Base-by-base conservation (phyloP, 306 rosid species). In the Abrus precatorius region DNA sequence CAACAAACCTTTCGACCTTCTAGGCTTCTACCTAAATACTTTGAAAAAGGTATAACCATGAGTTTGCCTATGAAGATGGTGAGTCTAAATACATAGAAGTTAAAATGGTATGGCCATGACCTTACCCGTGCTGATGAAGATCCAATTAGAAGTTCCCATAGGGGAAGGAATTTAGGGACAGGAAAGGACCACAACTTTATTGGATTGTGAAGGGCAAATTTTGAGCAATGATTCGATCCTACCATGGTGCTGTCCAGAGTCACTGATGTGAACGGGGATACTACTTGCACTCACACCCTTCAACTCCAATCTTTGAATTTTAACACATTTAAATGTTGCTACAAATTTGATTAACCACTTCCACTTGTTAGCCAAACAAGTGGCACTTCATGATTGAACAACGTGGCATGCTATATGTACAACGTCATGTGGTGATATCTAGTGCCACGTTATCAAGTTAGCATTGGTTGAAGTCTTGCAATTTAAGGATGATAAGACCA, bases 131-230 rank as follows among this genome's bases (percentile, higher is more conserved):
- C 72, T 74, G 79, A 54, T 79, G 80, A 82, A 50, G 3, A 13
- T 76, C 62, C 30, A 56, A 72, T 80, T 49, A 41, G 59, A 63
- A 76, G 56, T 67, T 67, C 71, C 83, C 73, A 70, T 70, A 38
- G 48, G 14, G 77, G 69, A 30, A 64, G 70, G 74, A 72, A 63
- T 62, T 49, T 27, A 14, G 52, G 43, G 69, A 50, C 34, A 62
- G 84, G 69, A 50, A 28, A 62, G 84, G 83, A 63, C 84, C 86
- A 62, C 84, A 52, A 72, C 77, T 73, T 68, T 81, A 67, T 55
- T 32, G 69, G 69, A 4, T 38, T 34, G 69, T 75, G 63, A 60
- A 27, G 57, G 69, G 43, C 7, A 65, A 41, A 29, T 20, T 47
- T 64, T 55, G 38, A 63, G 69, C 63, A 65, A 14, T 65, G 73